phyloP scores from a whole-genome alignment of 352 stramenopile species.

The Hyaloperonospora brassicae region DNA sequence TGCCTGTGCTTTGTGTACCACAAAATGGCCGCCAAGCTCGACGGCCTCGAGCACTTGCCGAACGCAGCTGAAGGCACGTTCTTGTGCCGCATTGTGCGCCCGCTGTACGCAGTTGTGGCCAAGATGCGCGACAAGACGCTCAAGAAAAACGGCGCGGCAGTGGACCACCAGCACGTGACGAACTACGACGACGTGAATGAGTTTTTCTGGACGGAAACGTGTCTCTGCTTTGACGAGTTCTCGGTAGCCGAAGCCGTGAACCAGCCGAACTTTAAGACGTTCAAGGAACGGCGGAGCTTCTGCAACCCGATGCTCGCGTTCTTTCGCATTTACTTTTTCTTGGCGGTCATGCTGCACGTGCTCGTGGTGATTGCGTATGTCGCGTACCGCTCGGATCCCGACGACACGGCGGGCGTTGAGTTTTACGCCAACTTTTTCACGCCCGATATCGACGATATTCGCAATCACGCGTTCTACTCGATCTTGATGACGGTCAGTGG shows the following conservation, averaged over 20 bases:
- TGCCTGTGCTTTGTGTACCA: conserved; percentile 87
- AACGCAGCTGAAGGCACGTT: conserved; percentile 67
- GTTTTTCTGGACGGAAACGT: conserved; percentile 79
- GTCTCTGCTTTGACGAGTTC: conserved; percentile 75
- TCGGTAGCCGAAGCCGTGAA: conserved; percentile 70
- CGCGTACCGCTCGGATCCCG: conserved; percentile 57
- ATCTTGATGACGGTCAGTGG: conserved; percentile 62
- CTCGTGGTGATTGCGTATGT: conserved; percentile 79
- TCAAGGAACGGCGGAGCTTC: conserved; percentile 77
- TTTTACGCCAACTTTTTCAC: conserved; percentile 78
- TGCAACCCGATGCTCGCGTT: conserved; percentile 76
- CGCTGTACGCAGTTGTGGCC: conserved; percentile 68
- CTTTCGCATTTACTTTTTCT: conserved; percentile 85
- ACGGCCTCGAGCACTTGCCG: conserved; percentile 45
- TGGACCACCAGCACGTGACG: conserved; percentile 82
- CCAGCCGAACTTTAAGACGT: conserved; percentile 69
- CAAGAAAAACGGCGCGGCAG: conserved; percentile 24
- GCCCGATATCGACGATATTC: conserved; percentile 51
- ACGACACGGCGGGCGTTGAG: conserved; percentile 36
- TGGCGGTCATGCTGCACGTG: conserved; percentile 73
- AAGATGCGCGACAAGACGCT: conserved; percentile 48
- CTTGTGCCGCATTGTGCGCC: conserved; percentile 59
- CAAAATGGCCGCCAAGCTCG: conserved; percentile 64
- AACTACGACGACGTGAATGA: conserved; percentile 89
- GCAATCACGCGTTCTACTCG: conserved; percentile 68